phyloP scores from a whole-genome alignment of 495 filamentous ascomycete genomes.

The Podospora pseudocomata region DNA sequence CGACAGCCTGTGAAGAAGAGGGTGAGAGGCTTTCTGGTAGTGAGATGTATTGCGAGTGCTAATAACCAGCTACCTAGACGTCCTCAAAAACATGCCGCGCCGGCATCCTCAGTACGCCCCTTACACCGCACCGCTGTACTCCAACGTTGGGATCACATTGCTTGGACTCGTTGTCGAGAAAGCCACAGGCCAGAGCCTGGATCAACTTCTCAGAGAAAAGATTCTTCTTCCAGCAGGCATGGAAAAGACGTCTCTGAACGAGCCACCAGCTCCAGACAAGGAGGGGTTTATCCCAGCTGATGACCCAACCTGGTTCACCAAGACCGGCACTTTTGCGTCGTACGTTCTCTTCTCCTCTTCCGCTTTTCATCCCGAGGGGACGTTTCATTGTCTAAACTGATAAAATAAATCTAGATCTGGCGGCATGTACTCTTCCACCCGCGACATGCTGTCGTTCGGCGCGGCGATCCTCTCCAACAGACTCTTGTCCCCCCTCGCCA shows the following conservation, averaged over 20 bases:
- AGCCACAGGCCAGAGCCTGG: neutral
- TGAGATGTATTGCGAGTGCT: neutral
- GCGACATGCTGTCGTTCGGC: slow-evolving; percentile 5
- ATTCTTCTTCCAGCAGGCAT: neutral
- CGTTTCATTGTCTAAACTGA: neutral
- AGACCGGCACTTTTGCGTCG: neutral
- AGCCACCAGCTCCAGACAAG: neutral
- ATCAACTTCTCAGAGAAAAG: slow-evolving; percentile 1
- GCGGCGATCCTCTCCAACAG: neutral
- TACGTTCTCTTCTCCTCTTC: neutral
- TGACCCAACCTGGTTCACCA: neutral
- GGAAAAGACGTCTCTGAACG: neutral
- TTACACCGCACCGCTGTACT: slow-evolving; percentile 7
- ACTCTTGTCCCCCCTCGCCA: slow-evolving; percentile 1
- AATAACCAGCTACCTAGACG: neutral
- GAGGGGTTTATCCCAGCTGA: neutral
- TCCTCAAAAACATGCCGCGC: neutral
- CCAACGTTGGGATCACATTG: slow-evolving; percentile 6
- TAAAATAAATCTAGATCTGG: neutral
- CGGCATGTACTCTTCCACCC: slow-evolving; percentile 6
- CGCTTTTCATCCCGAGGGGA: neutral
- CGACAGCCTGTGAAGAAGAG: neutral
- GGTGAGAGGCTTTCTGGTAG: neutral
- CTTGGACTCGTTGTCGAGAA: slow-evolving; percentile 1
- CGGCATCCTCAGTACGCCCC: slow-evolving; percentile 5